phyloP scores from a whole-genome alignment of 371 early-diverging fungal genomes.

The Mortierella sp. region DNA sequence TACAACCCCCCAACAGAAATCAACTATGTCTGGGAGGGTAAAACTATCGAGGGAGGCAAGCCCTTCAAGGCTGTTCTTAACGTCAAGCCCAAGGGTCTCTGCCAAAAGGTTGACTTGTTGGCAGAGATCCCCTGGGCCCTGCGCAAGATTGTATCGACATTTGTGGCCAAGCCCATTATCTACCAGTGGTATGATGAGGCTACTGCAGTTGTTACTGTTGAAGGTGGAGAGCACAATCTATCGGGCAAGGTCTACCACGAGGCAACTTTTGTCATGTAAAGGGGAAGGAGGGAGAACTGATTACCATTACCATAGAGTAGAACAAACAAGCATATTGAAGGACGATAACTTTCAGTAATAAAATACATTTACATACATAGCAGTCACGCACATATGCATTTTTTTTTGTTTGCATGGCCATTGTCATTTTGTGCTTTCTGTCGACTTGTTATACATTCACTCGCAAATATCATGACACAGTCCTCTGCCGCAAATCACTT shows the following conservation, averaged over 20 bases:
- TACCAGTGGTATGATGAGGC: slow-evolving; percentile 89
- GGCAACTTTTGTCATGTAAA: slow-evolving; percentile 55
- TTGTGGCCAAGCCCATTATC: slow-evolving; percentile 93
- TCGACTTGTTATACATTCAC: neutral
- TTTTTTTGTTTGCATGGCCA: neutral
- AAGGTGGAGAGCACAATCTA: slow-evolving; percentile 70
- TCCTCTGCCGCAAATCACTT: slow-evolving; percentile 1
- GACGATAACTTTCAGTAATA: neutral
- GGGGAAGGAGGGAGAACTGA: neutral
- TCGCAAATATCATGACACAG: slow-evolving; percentile 6
- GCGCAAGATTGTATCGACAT: slow-evolving; percentile 89
- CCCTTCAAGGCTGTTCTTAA: slow-evolving; percentile 72
- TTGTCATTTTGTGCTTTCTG: neutral
- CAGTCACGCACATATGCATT: slow-evolving; percentile 1
- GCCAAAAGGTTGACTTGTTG: slow-evolving; percentile 88
- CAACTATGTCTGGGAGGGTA: slow-evolving; percentile 80
- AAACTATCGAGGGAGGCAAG: slow-evolving; percentile 75
- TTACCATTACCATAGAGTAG: neutral
- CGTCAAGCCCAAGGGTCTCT: slow-evolving; percentile 69
- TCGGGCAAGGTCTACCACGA: slow-evolving; percentile 54
- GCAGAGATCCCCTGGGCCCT: slow-evolving; percentile 90
- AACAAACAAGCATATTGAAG: neutral
- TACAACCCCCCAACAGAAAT: slow-evolving; percentile 85
- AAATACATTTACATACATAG: neutral
- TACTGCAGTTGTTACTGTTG: slow-evolving; percentile 73